These are phyloP conservation scores for Amaranthus tricolor DNA, from an alignment of 179 eudicot species.

Conservation along the genomic window DNA sequence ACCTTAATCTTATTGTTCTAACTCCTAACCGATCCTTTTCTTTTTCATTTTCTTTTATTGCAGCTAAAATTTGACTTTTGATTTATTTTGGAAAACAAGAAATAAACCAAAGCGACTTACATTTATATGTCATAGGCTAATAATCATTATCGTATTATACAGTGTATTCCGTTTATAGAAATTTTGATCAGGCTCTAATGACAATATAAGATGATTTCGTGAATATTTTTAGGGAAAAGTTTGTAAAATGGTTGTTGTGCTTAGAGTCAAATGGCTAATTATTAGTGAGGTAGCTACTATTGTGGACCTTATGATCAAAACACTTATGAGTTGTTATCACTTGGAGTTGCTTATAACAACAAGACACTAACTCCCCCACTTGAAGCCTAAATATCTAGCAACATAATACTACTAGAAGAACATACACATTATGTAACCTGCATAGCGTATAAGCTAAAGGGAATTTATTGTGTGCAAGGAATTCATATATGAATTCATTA, in stretches of 20 bases:
- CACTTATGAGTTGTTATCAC: constrained; percentile 5
- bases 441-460: background rate
- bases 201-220: too few species aligned
- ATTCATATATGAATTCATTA: too few species aligned
- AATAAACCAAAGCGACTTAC: too few species aligned
- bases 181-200: too few species aligned
- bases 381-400: background rate
- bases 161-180: too few species aligned
- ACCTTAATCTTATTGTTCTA: background rate
- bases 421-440: background rate
- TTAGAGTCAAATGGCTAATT: background rate
- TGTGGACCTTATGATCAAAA: background rate
- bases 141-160: too few species aligned
- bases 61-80: too few species aligned
- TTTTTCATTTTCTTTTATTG: background rate
- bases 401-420: background rate
- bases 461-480: too few species aligned
- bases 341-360: constrained; percentile 6
- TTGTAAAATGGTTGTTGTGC: background rate
- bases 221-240: too few species aligned
- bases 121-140: too few species aligned
- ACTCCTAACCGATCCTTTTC: background rate
- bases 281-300: background rate
- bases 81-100: too few species aligned
- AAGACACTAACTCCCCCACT: constrained; percentile 7